These are phyloP conservation scores for Ephemerocybe angulata DNA, from an alignment of 768 basidiomycete species.

Conservation along the genomic window DNA sequence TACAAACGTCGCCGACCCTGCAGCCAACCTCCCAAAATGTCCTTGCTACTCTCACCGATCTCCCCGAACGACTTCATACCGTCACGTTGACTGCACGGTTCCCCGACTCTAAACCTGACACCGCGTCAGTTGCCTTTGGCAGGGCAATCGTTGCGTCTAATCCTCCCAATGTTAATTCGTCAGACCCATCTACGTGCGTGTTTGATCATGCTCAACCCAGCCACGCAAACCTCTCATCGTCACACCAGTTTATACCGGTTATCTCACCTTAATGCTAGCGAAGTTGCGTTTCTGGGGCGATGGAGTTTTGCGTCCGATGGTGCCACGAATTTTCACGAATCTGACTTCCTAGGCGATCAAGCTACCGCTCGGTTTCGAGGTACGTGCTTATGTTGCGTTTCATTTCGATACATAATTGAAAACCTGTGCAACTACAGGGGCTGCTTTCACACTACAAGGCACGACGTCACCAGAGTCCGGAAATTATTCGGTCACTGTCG, in stretches of 20 bases:
- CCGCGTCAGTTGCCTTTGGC: conserved; percentile 53
- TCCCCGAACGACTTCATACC: conserved; percentile 49
- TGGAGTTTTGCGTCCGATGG: conserved; percentile 43
- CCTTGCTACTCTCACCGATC: conserved; percentile 47
- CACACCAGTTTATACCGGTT: conserved; percentile 12
- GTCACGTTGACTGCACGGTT: conserved; percentile 51
- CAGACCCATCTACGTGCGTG: neutral
- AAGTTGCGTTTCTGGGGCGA: conserved; percentile 48
- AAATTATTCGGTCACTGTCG: conserved; percentile 49
- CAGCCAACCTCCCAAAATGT: conserved; percentile 31
- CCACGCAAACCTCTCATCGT: conserved; percentile 28
- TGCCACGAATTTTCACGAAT: conserved; percentile 19
- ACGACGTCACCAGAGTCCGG: conserved; percentile 56
- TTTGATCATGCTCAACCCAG: neutral
- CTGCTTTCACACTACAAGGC: conserved; percentile 58
- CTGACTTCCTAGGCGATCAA: conserved; percentile 42
- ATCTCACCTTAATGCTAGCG: conserved; percentile 40
- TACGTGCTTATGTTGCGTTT: too few relatives aligned
- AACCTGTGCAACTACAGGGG: conserved; percentile 42
- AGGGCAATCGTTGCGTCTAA: conserved; percentile 47
- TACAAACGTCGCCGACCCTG: conserved; percentile 17
- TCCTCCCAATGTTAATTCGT: conserved; percentile 24
- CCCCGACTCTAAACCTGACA: conserved; percentile 19
- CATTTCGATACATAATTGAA: neutral
- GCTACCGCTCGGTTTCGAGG: conserved; percentile 45